Base-by-base conservation (phyloP, 768 basidiomycete genomes). In the Tricholoma hemisulphureum region DNA sequence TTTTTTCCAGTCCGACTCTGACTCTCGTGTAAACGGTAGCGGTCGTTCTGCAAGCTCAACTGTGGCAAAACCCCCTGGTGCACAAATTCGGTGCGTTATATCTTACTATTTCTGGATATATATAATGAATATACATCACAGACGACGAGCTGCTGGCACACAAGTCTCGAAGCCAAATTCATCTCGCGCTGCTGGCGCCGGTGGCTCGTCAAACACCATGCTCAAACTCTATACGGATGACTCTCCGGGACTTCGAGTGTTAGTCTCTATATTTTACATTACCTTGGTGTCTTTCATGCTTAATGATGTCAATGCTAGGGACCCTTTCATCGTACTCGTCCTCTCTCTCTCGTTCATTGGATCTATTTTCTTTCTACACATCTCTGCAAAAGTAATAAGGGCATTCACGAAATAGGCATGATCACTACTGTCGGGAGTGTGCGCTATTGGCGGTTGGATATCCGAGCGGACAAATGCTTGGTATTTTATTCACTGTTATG, bases 181-280 rank as follows among this genome's bases (percentile, higher is more conserved):
- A 1, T 73, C 88, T 28, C 88, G 95, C 58, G 88, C 94, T 37
- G 94, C 95, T 24, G 95, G 96, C 39, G 94, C 94, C 57, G 97
- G 97, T 54, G 97, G 97, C 55, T 95, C 92, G 34, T 93, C 89
- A 57, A 96, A 93, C 78, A 99, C 97, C 57, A 98, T 99, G 97
- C 84, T 99, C 69, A 94, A 93, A 77, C 82, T 99, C 4, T 98
- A 98, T 84, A 98, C 97, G 35, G 96, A 98, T 71, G 97, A 98
- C 70, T 95, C 95, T 58, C 93, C 93, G 48, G 97, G 97, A 21
- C 83, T 99, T 55, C 86, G 95, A 82, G 93, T 99, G 97, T 98
- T 89, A 34, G 39, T 63, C 37, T 53, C 29, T 26, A 31, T 39
- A 10, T 57, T 50, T 37, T 35, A 45, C 58, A 8, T 23, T 53